These are phyloP conservation scores for Domatiomyces globalis DNA, from an alignment of 2,329 filamentous ascomycete species.

Conservation along the genomic window DNA sequence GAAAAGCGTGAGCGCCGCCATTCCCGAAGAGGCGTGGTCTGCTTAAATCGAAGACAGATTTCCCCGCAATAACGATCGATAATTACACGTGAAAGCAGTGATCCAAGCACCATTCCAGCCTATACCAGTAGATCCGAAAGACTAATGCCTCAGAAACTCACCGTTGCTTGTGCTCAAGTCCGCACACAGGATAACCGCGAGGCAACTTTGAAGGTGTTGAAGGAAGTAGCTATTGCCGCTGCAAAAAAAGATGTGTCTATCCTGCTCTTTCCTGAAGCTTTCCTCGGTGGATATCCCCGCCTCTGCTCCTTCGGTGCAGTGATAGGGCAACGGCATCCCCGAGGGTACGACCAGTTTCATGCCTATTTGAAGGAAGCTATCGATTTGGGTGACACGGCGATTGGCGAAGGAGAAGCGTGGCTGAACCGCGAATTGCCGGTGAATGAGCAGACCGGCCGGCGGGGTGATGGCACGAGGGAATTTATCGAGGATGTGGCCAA, in stretches of 20 bases:
- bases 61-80: too few species aligned
- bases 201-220: constrained; percentile 53
- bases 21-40: too few species aligned
- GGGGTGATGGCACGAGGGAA: constrained; percentile 67
- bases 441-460: constrained; percentile 34
- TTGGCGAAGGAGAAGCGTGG: constrained; percentile 60
- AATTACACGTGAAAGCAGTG: too few species aligned
- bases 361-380: constrained; percentile 65
- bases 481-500: constrained; percentile 60
- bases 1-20: too few species aligned
- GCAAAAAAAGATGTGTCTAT: constrained; percentile 48
- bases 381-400: constrained; percentile 66
- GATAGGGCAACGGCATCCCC: constrained; percentile 52
- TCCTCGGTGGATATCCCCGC: constrained; percentile 80
- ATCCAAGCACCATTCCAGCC: too few species aligned
- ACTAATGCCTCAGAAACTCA: constrained; percentile 28
- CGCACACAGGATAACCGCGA: constrained; percentile 29
- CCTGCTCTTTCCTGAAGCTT: constrained; percentile 82
- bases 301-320: constrained; percentile 62
- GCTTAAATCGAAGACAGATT: too few species aligned
- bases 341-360: constrained; percentile 69
- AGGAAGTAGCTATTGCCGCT: constrained; percentile 49
- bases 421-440: constrained; percentile 45
- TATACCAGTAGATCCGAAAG: too few species aligned
- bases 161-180: constrained; percentile 33